These are phyloP conservation scores for Desmodesmus armatus DNA, from an alignment of 139 green algal genomes.

Conservation along the genomic window DNA sequence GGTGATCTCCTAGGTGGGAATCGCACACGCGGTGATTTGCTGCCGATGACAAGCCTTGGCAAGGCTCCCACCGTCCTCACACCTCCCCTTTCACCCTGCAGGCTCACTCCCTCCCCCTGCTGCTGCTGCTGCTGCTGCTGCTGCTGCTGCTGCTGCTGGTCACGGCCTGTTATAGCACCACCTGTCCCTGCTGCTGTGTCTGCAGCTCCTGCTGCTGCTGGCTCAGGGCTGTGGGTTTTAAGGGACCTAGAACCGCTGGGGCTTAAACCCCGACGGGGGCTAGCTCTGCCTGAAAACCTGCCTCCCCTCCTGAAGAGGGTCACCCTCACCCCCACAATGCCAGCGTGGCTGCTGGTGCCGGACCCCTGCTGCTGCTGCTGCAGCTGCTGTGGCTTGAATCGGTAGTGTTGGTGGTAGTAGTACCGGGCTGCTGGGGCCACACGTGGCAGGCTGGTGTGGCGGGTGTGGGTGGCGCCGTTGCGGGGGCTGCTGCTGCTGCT, in stretches of 20 bases:
- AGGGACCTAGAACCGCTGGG: too few species aligned
- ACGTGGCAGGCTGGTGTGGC: too few species aligned
- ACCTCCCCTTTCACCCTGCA: not conserved
- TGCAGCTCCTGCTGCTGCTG: not conserved
- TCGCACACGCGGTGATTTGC: not conserved
- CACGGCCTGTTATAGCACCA: not conserved
- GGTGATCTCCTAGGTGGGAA: not conserved
- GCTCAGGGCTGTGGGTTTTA: too few species aligned
- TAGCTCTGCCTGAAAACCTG: too few species aligned
- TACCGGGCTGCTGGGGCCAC: too few species aligned
- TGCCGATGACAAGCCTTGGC: not conserved
- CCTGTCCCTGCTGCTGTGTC: not conserved
- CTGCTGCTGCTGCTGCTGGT: constrained; percentile 19
- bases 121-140: not conserved
- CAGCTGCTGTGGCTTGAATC: not conserved
- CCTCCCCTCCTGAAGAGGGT: too few species aligned
- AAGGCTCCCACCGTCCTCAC: not conserved
- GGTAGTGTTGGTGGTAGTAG: too few species aligned
- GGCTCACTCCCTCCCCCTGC: not conserved
- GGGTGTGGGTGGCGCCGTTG: too few species aligned
- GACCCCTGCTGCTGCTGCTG: not conserved
- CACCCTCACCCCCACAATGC: too few species aligned
- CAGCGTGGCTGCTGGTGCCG: too few species aligned
- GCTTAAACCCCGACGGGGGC: too few species aligned
- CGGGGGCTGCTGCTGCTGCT: too few species aligned